Conservation (phyloP, 2,329 filamentous ascomycete species). For the Lithohypha guttulata region DNA sequence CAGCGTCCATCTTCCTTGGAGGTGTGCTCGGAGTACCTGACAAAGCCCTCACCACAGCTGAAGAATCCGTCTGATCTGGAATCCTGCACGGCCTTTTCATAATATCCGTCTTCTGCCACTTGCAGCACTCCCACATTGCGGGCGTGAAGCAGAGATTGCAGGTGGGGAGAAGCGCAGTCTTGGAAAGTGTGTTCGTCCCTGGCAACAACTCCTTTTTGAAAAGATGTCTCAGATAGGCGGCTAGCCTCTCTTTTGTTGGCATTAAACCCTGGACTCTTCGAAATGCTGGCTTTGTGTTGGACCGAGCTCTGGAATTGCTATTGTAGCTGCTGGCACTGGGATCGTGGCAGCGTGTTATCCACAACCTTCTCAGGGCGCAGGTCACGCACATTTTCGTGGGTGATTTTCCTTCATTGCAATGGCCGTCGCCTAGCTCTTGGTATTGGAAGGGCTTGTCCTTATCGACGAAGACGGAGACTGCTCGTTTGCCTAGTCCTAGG, state of each 20-base stretch:
- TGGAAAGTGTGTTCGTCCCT: too few relatives aligned
- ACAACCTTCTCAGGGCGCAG: slow-evolving; percentile 16
- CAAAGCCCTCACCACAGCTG: too few relatives aligned
- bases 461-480: slow-evolving; percentile 12
- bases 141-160: slow-evolving; percentile 16
- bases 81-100: slow-evolving; percentile 8
- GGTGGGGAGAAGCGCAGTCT: slow-evolving; percentile 6
- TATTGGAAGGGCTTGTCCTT: slow-evolving; percentile 5
- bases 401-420: slow-evolving; percentile 10
- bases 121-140: slow-evolving; percentile 16
- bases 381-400: slow-evolving; percentile 20
- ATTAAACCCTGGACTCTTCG: too few relatives aligned
- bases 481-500: slow-evolving; percentile 14
- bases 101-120: slow-evolving; percentile 12
- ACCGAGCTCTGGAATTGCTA: too few relatives aligned
- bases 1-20: background rate
- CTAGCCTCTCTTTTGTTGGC: too few relatives aligned
- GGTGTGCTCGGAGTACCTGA: background rate
- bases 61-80: too few relatives aligned
- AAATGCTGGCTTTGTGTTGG: too few relatives aligned
- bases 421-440: slow-evolving; percentile 15
- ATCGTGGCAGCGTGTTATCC: slow-evolving; percentile 16
- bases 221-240: slow-evolving; percentile 7
- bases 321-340: too few relatives aligned
- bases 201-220: too few relatives aligned